Percentiles rank a stretch among this genome's conserved stretches.
Evolutionary conservation across 1,284 basidiomycete genomes (phyloP).

Genomic region (Cryptococcus floricola): DNA sequence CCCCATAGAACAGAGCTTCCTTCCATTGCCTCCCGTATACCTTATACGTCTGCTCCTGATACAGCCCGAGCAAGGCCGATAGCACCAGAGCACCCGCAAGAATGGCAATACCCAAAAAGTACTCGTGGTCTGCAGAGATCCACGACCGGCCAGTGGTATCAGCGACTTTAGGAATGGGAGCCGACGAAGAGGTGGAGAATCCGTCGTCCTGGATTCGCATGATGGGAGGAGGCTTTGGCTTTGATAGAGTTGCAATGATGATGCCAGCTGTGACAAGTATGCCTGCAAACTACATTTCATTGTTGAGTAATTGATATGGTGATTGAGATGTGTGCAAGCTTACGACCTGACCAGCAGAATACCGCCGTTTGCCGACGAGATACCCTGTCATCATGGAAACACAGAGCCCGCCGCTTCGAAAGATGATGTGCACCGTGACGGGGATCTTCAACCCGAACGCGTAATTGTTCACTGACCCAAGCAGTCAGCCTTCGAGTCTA

Average conservation of each 20-base stretch:
- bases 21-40: slow-evolving; percentile 73
- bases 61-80: slow-evolving; percentile 75
- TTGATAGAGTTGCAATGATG: slow-evolving; percentile 72
- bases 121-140: slow-evolving; percentile 45
- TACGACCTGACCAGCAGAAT: slow-evolving; percentile 62
- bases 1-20: slow-evolving; percentile 80
- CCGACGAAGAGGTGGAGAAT: background rate
- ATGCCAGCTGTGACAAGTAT: slow-evolving; percentile 77
- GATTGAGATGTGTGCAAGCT: slow-evolving; percentile 4
- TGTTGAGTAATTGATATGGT: background rate
- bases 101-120: slow-evolving; percentile 68
- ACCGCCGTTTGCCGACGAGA: slow-evolving; percentile 55
- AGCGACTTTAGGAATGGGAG: too few species aligned
- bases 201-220: background rate
- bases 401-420: slow-evolving; percentile 69
- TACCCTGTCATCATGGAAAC: slow-evolving; percentile 49
- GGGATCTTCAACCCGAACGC: slow-evolving; percentile 81
- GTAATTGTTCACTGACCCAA: slow-evolving; percentile 67
- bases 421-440: slow-evolving; percentile 91
- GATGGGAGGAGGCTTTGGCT: background rate
- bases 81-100: slow-evolving; percentile 73
- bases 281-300: slow-evolving; percentile 55
- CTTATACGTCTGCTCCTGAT: slow-evolving; percentile 76
- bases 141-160: background rate
- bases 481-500: slow-evolving; percentile 38